Percentiles rank a stretch among this genome's conserved stretches.
phyloP scores from a whole-genome alignment of 2,329 filamentous ascomycete species.

The Xylariomycetidae sp. region DNA sequence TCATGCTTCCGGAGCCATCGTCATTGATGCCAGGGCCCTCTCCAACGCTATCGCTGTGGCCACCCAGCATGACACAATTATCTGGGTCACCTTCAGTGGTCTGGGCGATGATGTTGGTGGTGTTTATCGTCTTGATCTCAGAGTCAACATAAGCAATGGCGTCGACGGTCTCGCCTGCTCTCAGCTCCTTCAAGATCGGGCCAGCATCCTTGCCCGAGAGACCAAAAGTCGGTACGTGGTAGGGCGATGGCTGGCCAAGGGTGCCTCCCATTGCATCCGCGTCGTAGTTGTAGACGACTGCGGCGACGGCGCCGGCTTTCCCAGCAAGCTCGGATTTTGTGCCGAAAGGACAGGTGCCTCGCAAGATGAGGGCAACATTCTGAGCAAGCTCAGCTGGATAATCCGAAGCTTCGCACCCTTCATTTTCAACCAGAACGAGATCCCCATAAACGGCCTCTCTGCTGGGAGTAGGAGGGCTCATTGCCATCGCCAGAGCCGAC shows the following conservation, averaged over 20 bases:
- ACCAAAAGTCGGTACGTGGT: conserved; percentile 64
- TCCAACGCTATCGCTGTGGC: conserved; percentile 56
- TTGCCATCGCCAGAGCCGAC: conserved; percentile 51
- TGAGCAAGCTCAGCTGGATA: conserved; percentile 54
- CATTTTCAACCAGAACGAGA: conserved; percentile 53
- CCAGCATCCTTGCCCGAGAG: conserved; percentile 54
- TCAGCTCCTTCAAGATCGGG: conserved; percentile 48
- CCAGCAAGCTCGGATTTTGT: conserved; percentile 64
- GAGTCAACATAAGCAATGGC: conserved; percentile 56
- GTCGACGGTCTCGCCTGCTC: conserved; percentile 42
- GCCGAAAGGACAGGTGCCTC: conserved; percentile 67
- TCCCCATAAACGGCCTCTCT: conserved; percentile 53
- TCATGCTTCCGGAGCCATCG: conserved; percentile 62
- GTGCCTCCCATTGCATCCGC: conserved; percentile 60
- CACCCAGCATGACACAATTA: conserved; percentile 61
- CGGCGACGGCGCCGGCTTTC: conserved; percentile 62
- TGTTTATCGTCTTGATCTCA: conserved; percentile 46
- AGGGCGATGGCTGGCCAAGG: conserved; percentile 51
- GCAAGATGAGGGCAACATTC: conserved; percentile 63
- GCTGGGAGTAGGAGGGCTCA: conserved; percentile 60
- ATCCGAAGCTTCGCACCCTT: conserved; percentile 59
- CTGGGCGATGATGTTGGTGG: conserved; percentile 58
- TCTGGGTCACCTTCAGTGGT: conserved; percentile 50
- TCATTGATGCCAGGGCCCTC: conserved; percentile 72
- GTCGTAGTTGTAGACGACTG: conserved; percentile 70